Base-by-base conservation (phyloP, 2,329 filamentous ascomycete species). In the Fusarium cyanostomum region DNA sequence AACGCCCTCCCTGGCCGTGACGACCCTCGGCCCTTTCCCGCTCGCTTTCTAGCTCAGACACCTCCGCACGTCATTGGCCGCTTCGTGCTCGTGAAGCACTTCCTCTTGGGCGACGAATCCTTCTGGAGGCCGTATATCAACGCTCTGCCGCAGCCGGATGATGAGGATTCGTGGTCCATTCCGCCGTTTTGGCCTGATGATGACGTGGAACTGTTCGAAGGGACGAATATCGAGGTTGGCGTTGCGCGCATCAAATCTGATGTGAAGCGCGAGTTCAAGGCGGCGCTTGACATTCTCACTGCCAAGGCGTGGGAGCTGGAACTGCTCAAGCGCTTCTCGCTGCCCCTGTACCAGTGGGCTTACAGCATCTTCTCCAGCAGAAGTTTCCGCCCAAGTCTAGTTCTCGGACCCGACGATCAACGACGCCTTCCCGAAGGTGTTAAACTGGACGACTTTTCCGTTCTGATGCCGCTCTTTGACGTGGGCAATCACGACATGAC, bases 401-500 rank as follows among this genome's bases (percentile, higher is more conserved):
- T 88, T 45, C 73, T 88, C 5, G 77, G 82, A 0, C 59, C 64
- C 1, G 54, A 68, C 3, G 60, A 77, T 15, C 67, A 54, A 44
- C 52, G 43, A 2, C 21, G 59, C 26, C 71, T 78, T 4, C 72
- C 77, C 0, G 53, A 75, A 1, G 71, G 73, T 8, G 69, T 74
- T 1, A 62, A 71, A 28, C 28, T 79, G 5, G 86, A 89, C 48
- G 85, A 87, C 67, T 89, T 91, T 56, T 89, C 89, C 1, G 81
- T 92, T 8, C 79, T 93, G 6, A 79, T 92, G 30, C 90, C 90
- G 1, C 78, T 92, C 4, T 84, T 92, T 54, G 90, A 93, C 71
- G 81, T 92, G 26, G 86, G 86, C 10, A 93, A 93, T 70, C 90
- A 93, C 71, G 84, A 85, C 48, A 87, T 88, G 43, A 76, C 83